Conservation (phyloP, 148 eudicot genomes). For the Vaccinium macrocarpon region DNA sequence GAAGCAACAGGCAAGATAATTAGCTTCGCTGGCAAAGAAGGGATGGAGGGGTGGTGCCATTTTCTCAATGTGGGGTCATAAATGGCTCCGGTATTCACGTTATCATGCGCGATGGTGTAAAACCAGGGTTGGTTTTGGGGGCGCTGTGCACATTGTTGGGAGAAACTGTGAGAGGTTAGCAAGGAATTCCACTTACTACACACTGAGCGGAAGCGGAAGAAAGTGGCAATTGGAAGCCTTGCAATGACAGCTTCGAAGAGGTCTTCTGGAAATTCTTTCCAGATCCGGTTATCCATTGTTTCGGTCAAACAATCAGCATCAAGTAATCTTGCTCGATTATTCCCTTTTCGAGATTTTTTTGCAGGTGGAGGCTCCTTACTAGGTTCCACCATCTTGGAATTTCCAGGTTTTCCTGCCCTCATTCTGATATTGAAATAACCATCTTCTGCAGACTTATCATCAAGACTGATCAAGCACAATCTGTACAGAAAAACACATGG, state of each 20-base stretch:
- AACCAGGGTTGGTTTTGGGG: conserved; percentile 77
- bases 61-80: conserved; percentile 66
- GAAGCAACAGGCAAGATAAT: conserved; percentile 83
- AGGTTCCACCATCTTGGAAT: conserved; percentile 54
- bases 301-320: conserved; percentile 28
- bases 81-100: conserved; percentile 63
- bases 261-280: conserved; percentile 95
- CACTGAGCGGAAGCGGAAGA: conserved; percentile 79
- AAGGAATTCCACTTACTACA: conserved; percentile 82
- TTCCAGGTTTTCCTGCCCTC: conserved; percentile 49
- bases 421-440: conserved; percentile 38
- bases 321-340: conserved; percentile 34
- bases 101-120: conserved; percentile 65
- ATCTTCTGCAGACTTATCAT: conserved; percentile 48
- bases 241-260: conserved; percentile 86
- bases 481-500: conserved; percentile 35
- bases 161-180: conserved; percentile 59
- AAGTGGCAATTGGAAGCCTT: conserved; percentile 75
- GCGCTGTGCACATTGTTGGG: conserved; percentile 60
- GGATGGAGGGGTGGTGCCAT: conserved; percentile 77
- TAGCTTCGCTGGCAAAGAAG: conserved; percentile 58
- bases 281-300: conserved; percentile 57
- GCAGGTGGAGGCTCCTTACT: conserved; percentile 54
- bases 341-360: conserved; percentile 67
- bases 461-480: conserved; percentile 56